Base-by-base conservation (phyloP, 805 yeast species). In the Candida namnaoensis region DNA sequence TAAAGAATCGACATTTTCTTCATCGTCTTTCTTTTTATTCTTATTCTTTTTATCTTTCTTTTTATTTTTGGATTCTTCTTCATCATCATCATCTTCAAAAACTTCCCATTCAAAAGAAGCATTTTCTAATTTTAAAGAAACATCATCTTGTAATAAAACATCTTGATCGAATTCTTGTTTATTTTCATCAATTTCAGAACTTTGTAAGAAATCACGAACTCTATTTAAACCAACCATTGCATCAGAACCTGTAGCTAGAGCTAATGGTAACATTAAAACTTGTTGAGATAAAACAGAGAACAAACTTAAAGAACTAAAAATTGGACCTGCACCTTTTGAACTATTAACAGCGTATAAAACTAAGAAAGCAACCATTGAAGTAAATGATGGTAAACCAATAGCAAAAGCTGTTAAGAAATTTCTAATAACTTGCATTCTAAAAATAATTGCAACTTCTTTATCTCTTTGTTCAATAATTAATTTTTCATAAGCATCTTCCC, bases 401-500 rank as follows among this genome's bases (percentile, higher is more conserved):
- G 82, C 74, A 42, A 71, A 54, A 5, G 83, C 75, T n/a, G 73
- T 66, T 28, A 62, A 40, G 13, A 64, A 44, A 50, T 76, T 82
- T 58, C 90, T 74, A 30, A 76, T 54, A 35, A 77, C 63, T 52
- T 82, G 87, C 67, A 84, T 72, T 38, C 60, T 64, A 51, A 75
- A 68, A 48, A 86, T 67, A 40, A 69, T 62, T 8, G 50, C 47
- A 73, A 82, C 76, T 60, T 87, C 95, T 25, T 65, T 58, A 1
- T 50, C 50, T 54, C 96, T 72, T 33, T 75, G 64, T 4, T 67
- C 66, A 7, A 74, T 51, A 36, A 86, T 72, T 37, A 72, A 58
- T 11, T 68, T 57, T 41, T 69, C 66, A 58, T 85, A 87, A 1
- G 95, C 86, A 26, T 69, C 70, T 62, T 88, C 95, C 95, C 95